Base-by-base conservation (phyloP, 202 grass and related monocot genomes). In the Schoenoplectus tabernaemontani region DNA sequence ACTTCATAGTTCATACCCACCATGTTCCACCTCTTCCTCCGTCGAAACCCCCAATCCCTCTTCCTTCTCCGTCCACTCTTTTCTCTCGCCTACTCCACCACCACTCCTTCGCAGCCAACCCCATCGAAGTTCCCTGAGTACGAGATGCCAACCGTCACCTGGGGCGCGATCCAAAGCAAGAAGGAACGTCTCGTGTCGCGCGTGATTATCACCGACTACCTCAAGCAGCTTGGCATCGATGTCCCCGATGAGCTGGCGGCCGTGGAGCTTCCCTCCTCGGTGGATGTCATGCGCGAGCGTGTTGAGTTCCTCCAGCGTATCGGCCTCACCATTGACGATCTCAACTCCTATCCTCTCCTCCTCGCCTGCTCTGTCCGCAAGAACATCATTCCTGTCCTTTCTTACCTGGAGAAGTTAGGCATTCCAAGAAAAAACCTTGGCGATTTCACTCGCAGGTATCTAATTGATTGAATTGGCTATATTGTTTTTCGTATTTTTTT, bases 271-370 rank as follows among this genome's bases (percentile, higher is more conserved):
- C 94, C 94, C 13, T 97, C 94, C 86, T 84, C 94, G 5, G 89
- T 97, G 73, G 94, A 94, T 10, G 84, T 97, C 76, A 92, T 97
- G 62, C 85, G 93, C 59, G 94, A 97, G 84, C 94, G 94, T 59
- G 91, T 97, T 77, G 94, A 92, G 77, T 97, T 97, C 86, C 89
- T 97, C 66, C 87, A 86, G 72, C 91, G 94, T 84, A 86, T 97
- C 22, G 91, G 94, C 37, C 89, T 97, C 28, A 90, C 94, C 71
- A 85, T 93, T 76, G 94, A 97, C 59, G 91, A 97, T 53, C 87
- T 97, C 86, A 93, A 92, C 82, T 57, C 63, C 13, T 97, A 94
- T 80, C 94, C 94, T 16, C 86, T 97, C 20, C 75, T 90, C 15
- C 94, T 97, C 50, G 94, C 89, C 22, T 94, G 94, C 78, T 94